Evolutionary conservation across 176 grass and related monocot species (phyloP), one percentile per base, ranked within the genome.

Genomic region (Puya raimondii): DNA sequence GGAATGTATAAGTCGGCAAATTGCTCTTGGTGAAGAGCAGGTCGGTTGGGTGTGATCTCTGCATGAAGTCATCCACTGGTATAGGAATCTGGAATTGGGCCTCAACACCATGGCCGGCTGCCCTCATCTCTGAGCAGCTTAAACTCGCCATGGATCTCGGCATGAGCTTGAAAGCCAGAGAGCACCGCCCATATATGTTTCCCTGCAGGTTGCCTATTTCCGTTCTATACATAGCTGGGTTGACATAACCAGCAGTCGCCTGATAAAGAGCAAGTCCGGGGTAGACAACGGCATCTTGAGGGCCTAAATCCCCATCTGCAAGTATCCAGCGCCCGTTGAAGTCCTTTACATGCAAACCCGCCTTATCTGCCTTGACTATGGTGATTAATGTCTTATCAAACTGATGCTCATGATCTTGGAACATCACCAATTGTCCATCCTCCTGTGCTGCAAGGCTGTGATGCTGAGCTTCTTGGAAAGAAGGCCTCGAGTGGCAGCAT

Each of bases 351-450:
- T 91, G 86, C 52, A 96, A 70, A 11, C 91, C 85, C 33, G 91
- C 70, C 26, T 64, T 88, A 74, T 96, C 85, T 9, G 91, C 78
- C 80, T 86, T 96, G 53, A 91, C 69, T 54, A 96, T 66, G 27
- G 91, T 96, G 64, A 96, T 70, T 72, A 91, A 86, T 49, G 85
- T 81, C 81, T 96, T 91, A 67, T 96, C 88, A 71, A 88, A 67
- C 66, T 88, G 82, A 50, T 81, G 68, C 59, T 96, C 85, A 52
- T 91, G 81, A 3, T 88, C 85, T 27, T 82, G 54, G 75, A 81
- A 96, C 53, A 85, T 74, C 14, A 85, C 68, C 74, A 83, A 51
- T 49, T 86, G 83, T 14, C 68, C 72, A 53, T 79, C 82, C 53
- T 86, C 77, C 65, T 78, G 83, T 29, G 73, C 72, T 71, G 80